phyloP scores from a whole-genome alignment of 305 asterid genomes.

The Fraxinus sp. region DNA sequence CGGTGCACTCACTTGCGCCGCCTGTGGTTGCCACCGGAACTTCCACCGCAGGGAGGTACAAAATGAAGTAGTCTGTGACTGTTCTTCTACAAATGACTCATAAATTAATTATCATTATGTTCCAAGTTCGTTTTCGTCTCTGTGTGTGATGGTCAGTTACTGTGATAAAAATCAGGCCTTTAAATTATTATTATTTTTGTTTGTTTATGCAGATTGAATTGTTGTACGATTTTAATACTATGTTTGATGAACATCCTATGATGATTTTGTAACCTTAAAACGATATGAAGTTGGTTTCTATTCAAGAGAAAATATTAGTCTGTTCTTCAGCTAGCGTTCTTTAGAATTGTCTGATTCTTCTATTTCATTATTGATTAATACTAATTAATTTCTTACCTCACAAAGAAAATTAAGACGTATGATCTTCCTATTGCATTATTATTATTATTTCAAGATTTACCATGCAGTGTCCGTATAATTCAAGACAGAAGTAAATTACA shows the following conservation, averaged over 20 bases:
- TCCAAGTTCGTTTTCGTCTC: conserved; percentile 6
- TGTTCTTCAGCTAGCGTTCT: not conserved
- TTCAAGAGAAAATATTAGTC: not conserved
- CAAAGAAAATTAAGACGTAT: too few relatives aligned
- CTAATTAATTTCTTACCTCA: not conserved
- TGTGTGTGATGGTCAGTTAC: not conserved
- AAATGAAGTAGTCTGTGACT: conserved; percentile 43
- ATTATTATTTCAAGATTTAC: not conserved
- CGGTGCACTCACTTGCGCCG: conserved; percentile 69
- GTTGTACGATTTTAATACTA: conserved; percentile 7
- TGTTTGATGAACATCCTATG: conserved; percentile 22
- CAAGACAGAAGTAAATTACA: not conserved
- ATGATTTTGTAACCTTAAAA: conserved; percentile 7
- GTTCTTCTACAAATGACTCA: conserved; percentile 26
- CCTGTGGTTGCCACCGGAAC: conserved; percentile 88
- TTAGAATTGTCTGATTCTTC: not conserved
- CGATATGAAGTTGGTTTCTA: not conserved
- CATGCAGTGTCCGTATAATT: not conserved
- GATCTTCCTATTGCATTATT: not conserved
- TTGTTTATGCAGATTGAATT: not conserved
- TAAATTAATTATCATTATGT: not conserved
- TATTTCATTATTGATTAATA: not conserved
- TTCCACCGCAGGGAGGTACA: conserved; percentile 64
- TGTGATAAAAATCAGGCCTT: not conserved
- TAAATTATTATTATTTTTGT: too few relatives aligned